Conservation (phyloP, 441 rosid genomes). For the Croton setiger region DNA sequence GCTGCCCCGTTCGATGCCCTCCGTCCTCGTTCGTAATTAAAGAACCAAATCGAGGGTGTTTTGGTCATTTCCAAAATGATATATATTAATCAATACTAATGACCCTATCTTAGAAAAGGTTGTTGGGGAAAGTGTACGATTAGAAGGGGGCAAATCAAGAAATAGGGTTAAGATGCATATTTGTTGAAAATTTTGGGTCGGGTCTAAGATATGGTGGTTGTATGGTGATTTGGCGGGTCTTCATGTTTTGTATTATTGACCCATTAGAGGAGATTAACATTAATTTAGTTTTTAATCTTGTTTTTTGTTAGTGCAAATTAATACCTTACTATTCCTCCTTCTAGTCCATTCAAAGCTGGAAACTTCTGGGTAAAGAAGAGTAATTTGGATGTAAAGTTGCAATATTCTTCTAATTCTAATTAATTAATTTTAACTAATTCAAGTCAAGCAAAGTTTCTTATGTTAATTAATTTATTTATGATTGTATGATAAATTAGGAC, state of each 20-base stretch:
- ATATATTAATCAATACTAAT: background rate
- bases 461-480: background rate
- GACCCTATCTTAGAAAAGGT: slow-evolving; percentile 3
- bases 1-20: slow-evolving; percentile 38
- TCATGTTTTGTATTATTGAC: slow-evolving; percentile 42
- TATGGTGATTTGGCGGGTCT: slow-evolving; percentile 47
- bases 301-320: slow-evolving; percentile 17
- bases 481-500: background rate
- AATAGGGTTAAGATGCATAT: slow-evolving; percentile 2
- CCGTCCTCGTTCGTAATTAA: slow-evolving; percentile 46
- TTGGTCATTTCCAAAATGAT: slow-evolving; percentile 13
- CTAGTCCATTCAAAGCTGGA: background rate
- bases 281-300: slow-evolving; percentile 18
- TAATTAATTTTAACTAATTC: slow-evolving; percentile 19
- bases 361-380: slow-evolving; percentile 3
- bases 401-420: slow-evolving; percentile 8
- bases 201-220: slow-evolving; percentile 42
- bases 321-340: slow-evolving; percentile 8
- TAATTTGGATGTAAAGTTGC: slow-evolving; percentile 30
- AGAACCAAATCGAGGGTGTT: background rate
- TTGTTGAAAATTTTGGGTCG: slow-evolving; percentile 18
- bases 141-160: background rate
- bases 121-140: slow-evolving; percentile 20
- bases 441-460: slow-evolving; percentile 1
- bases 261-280: slow-evolving; percentile 22